A percentile compares a stretch with the other conserved stretches of the same genome.
phyloP scores from a whole-genome alignment of 2,329 filamentous ascomycete species.

The Lachnellula subtilissima region DNA sequence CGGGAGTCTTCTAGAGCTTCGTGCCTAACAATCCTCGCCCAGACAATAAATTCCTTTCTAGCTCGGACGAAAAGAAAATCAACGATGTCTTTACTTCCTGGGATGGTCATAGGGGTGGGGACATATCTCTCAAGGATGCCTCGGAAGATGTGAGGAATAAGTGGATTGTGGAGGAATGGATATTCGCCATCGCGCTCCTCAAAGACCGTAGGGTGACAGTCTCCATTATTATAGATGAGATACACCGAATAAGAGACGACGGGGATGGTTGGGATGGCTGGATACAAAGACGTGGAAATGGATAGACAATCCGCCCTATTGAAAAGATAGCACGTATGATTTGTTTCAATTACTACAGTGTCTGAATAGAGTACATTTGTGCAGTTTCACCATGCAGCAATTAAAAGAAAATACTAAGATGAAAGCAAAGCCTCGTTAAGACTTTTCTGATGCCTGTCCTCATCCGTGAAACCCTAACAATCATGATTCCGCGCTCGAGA shows the following conservation, averaged over 20 bases:
- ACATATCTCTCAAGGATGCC: too few relatives aligned
- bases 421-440: not conserved
- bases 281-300: not conserved
- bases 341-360: not conserved
- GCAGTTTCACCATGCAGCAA: not conserved
- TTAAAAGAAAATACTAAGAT: not conserved
- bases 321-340: too few relatives aligned
- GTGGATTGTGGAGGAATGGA: not conserved
- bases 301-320: not conserved
- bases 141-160: too few relatives aligned
- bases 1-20: too few relatives aligned
- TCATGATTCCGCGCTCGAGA: not conserved
- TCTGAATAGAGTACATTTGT: not conserved
- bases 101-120: too few relatives aligned
- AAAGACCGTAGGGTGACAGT: not conserved
- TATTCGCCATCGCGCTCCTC: not conserved
- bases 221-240: not conserved
- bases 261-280: not conserved
- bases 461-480: not conserved
- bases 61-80: not conserved
- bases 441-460: not conserved
- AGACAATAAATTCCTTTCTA: too few relatives aligned
- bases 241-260: not conserved
- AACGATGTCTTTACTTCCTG: too few relatives aligned
- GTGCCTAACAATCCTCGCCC: too few relatives aligned